Evolutionary conservation across 148 eudicot species (phyloP), one percentile per base, ranked within the genome.

Genomic region (Fallopia convolvulus): DNA sequence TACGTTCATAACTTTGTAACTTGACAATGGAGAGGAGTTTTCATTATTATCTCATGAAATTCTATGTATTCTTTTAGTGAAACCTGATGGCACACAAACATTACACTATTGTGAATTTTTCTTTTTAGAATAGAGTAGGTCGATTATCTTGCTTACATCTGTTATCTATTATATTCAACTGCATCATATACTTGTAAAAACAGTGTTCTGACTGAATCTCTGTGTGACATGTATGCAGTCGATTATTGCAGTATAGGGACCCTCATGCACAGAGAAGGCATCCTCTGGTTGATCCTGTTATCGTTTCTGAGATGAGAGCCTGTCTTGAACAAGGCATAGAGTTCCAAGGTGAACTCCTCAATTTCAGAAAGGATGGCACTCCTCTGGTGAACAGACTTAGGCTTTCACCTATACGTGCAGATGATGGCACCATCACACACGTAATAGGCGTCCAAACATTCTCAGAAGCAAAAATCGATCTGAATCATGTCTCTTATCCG

Each of bases 301-400:
- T 87, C 23, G 91, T 93, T 49, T 88, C 98, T 40, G 93, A 91
- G 84, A 91, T 93, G 75, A 82, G 91, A 80, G 85, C 90, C 81
- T 91, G 97, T 61, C 91, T 93, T 61, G 91, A 90, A 41, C 91
- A 89, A 76, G 97, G 93, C 36, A 70, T 88, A 18, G 90, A 89
- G 60, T 91, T 91, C 83, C 92, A 93, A 81, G 98, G 98, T 11
- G 93, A 89, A 88, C 90, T 93, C 65, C 92, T 93, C 48, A 93
- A 93, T 85, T 93, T 93, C 87, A 80, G 91, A 58, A 93, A 93
- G 79, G 98, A 93, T 63, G 98, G 98, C 7, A 88, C 93, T 75
- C 97, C 97, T 3, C 18, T 93, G 76, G 83, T 93, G 63, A 93
- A 91, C 79, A 81, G 90, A 79, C 81, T 93, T 47, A 78, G 93